Evolutionary conservation across 768 basidiomycete genomes (phyloP).

Genomic region (Cantharellus anzutake): DNA sequence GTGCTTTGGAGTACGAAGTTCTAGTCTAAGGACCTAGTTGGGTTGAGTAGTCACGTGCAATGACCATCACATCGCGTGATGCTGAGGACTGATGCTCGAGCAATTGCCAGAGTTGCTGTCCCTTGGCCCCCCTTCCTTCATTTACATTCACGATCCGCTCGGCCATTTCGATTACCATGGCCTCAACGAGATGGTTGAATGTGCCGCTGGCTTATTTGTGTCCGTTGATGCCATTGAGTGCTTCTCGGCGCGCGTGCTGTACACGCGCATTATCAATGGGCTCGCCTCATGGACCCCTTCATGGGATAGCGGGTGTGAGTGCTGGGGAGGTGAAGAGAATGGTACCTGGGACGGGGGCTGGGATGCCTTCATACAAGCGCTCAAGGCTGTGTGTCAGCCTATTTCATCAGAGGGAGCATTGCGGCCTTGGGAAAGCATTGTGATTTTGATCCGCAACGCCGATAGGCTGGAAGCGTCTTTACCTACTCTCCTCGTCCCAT

Average conservation of each 20-base stretch:
- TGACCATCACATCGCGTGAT: neutral
- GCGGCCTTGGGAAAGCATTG: slow-evolving; percentile 15
- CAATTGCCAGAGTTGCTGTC: slow-evolving; percentile 12
- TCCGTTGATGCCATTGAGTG: slow-evolving; percentile 20
- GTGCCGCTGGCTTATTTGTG: neutral
- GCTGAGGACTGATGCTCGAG: neutral
- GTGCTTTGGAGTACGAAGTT: no score
- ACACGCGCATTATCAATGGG: slow-evolving; percentile 42
- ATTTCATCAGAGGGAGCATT: neutral
- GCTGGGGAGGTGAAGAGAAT: slow-evolving; percentile 2
- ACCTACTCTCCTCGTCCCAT: slow-evolving; percentile 47
- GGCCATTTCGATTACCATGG: slow-evolving; percentile 5
- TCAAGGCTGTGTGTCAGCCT: neutral
- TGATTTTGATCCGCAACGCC: slow-evolving; percentile 46
- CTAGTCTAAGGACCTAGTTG: no score
- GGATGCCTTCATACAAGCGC: slow-evolving; percentile 6
- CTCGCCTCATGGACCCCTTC: slow-evolving; percentile 34
- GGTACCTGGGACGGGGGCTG: slow-evolving; percentile 6
- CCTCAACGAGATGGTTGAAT: neutral
- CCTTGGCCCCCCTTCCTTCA: slow-evolving; percentile 36
- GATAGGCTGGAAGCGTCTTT: slow-evolving; percentile 44
- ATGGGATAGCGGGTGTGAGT: slow-evolving; percentile 25
- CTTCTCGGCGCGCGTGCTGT: slow-evolving; percentile 43
- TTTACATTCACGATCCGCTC: slow-evolving; percentile 45
- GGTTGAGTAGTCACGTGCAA: neutral